Evolutionary conservation across 163 green algal genomes (phyloP), one percentile per base, ranked within the genome.

Genomic region (Volvox carteri): DNA sequence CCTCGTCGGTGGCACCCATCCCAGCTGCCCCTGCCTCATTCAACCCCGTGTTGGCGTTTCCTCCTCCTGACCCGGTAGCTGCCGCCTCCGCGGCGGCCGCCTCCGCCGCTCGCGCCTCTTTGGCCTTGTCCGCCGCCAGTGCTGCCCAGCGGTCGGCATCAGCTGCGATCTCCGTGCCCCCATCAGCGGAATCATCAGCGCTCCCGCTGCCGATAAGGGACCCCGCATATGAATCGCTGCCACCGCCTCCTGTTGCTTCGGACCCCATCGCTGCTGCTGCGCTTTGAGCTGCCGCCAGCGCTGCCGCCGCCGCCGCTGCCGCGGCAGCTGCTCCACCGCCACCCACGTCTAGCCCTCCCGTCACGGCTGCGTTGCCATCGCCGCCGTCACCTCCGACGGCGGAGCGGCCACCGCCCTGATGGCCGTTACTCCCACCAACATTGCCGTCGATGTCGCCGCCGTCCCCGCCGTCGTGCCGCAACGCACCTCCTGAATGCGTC

Each of bases 111-210:
- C 28, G 60, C 1, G 25, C 33, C 65, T 21, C 12, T 33, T 28
- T 48, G 30, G 30, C 65, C 65, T 44, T 46, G 30, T 75, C 2
- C 35, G 65, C 65, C 65, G 65, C 65, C 30, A 75, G 65, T 1
- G 65, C 65, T 35, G 65, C 65, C 65, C 14, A 75, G 8, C 65
- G 65, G 65, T 75, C 65, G 18, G 65, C 65, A 44, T 75, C 65
- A 30, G 65, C 65, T 33, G 65, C 65, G 9, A 75, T 21, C 4
- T 72, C 37, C 14, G 25, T 33, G 18, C 30, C 7, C 3, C 2
- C 65, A 35, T 67, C 56, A 19, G 48, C 48, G 48, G 12, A 11
- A 23, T 5, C 9, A 23, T 23, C 56, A 14, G 16, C 56, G 9
- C 28, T 23, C 56, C 56, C 56, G 14, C 56, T 14, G 48, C 48